Evolutionary conservation across 169 alveolate species (phyloP), one percentile per base, ranked within the genome.

Genomic region (Cryptosporidium parvum): DNA sequence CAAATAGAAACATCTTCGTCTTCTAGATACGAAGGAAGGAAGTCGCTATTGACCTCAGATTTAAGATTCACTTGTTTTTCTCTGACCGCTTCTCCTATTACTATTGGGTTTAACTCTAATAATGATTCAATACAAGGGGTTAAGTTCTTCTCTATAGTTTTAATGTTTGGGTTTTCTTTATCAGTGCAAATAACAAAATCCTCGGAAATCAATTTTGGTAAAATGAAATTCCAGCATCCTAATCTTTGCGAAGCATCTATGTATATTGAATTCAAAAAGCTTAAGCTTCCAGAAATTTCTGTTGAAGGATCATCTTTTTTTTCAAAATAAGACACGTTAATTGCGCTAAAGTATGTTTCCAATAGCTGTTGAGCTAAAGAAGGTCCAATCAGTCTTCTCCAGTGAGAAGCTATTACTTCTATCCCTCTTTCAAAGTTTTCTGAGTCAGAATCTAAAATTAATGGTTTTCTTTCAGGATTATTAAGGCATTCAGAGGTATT

Each of bases 311-410:
- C 35, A 23, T 37, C 18, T 3, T 14, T 35, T 23, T 75, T 59
- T 52, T 35, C 70, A 56, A 10, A 56, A 21, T 42, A 29, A 53
- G 16, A 10, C 2, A 45, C 26, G 14, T 56, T 56, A 3, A 62
- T 61, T 21, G 89, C 3, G 9, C 80, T 80, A 37, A 80, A 80
- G 59, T 80, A 80, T 61, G 89, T 80, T 16, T 80, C 89, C 31
- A 80, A 31, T 80, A 80, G 18, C 45, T 80, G 89, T 44, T 67
- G 72, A 62, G 89, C 61, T 39, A 80, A 62, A 21, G 80, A 62
- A 26, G 89, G 89, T 18, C 89, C 89, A 21, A 80, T 65, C 14
- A 80, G 67, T 62, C 89, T 80, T 80, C 51, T 80, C 89, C 89
- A 80, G 16, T 80, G 89, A 42, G 89, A 80, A 29, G 75, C 89